phyloP scores from a whole-genome alignment of 2,329 filamentous ascomycete species.

The Ophiostoma fasciatum region DNA sequence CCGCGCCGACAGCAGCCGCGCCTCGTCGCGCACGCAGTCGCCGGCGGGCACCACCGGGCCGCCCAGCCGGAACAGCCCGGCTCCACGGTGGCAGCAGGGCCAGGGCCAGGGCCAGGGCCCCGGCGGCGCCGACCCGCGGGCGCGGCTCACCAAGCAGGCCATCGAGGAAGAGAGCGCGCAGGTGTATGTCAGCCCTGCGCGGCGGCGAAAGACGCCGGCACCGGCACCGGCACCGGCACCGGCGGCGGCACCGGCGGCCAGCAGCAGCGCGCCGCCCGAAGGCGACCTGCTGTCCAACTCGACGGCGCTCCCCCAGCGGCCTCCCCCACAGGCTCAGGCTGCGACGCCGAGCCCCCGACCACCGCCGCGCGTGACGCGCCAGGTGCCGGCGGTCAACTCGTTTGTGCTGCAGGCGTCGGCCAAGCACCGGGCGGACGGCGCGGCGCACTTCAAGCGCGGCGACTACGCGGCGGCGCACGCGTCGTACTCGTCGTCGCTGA shows the following conservation, averaged over 20 bases:
- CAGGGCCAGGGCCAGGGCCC: conserved; percentile 26
- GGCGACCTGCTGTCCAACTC: conserved; percentile 50
- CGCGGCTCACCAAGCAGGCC: conserved; percentile 55
- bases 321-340: too few species aligned
- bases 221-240: conserved; percentile 26
- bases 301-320: conserved; percentile 18
- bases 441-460: conserved; percentile 83
- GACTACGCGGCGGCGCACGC: conserved; percentile 80
- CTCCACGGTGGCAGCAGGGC: conserved; percentile 51
- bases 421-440: conserved; percentile 64
- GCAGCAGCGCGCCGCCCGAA: conserved; percentile 25
- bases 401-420: conserved; percentile 60
- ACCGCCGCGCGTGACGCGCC: conserved; percentile 30
- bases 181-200: conserved; percentile 74
- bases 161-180: conserved; percentile 69
- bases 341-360: not conserved
- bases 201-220: conserved; percentile 49
- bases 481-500: conserved; percentile 65
- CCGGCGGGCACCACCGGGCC: conserved; percentile 24
- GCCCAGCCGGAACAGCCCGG: conserved; percentile 26
- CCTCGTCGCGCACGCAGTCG: conserved; percentile 31
- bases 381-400: conserved; percentile 52
- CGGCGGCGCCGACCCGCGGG: conserved; percentile 31
- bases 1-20: conserved; percentile 6
- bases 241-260: conserved; percentile 8